Conservation (phyloP, 305 asterid species). For the Fraxinus floribunda region DNA sequence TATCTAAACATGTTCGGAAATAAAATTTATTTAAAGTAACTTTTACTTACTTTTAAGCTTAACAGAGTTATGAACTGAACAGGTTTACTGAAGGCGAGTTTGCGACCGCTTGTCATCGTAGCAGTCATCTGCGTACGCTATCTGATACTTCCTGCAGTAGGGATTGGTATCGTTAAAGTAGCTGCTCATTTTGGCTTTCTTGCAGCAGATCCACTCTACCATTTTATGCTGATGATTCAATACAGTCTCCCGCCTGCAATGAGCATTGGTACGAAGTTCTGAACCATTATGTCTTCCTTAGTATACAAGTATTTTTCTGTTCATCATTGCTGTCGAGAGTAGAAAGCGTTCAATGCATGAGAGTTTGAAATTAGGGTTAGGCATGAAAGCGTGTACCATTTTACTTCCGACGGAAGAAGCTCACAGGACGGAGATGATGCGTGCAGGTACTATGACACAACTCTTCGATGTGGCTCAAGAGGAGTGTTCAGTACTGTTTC, state of each 20-base stretch:
- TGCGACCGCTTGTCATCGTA: slow-evolving; percentile 29
- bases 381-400: not conserved
- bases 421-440: not conserved
- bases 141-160: slow-evolving; percentile 40
- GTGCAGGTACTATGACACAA: slow-evolving; percentile 62
- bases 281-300: not conserved
- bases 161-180: slow-evolving; percentile 40
- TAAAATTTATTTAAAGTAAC: not conserved
- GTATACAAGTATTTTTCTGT: not conserved
- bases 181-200: slow-evolving; percentile 40
- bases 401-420: not conserved
- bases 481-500: slow-evolving; percentile 49
- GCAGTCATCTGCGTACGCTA: slow-evolving; percentile 41
- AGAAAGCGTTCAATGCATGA: not conserved
- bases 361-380: not conserved
- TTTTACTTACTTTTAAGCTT: not conserved
- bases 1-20: not conserved
- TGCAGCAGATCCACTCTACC: slow-evolving; percentile 52
- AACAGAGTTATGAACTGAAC: not conserved
- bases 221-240: slow-evolving; percentile 47
- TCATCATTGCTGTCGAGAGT: not conserved
- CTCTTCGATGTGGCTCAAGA: slow-evolving; percentile 58
- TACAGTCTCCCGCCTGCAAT: slow-evolving; percentile 58
- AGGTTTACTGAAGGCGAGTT: slow-evolving; percentile 39
- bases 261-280: slow-evolving; percentile 36